A percentile compares a stretch with the other conserved stretches of the same genome.
phyloP scores from a whole-genome alignment of 1,284 basidiomycete genomes.

The Pseudozyma hubeiensis region DNA sequence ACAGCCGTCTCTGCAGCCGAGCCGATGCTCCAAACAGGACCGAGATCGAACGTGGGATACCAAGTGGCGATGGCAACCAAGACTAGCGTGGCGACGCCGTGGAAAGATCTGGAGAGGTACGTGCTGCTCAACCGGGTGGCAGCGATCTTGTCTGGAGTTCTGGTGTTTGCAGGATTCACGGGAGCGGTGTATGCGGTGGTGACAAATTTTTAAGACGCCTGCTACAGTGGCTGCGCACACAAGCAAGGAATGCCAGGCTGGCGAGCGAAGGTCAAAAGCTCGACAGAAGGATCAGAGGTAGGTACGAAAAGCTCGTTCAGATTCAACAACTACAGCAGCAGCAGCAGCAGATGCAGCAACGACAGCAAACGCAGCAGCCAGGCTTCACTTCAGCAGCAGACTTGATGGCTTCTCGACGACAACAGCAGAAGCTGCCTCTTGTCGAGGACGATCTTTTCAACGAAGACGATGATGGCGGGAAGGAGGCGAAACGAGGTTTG shows the following conservation, averaged over 20 bases:
- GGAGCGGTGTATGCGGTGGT: constrained; percentile 51
- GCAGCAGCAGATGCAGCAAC: constrained; percentile 14
- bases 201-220: constrained; percentile 61
- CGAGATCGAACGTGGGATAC: constrained; percentile 1
- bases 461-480: background rate
- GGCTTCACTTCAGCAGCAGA: constrained; percentile 3
- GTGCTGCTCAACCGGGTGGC: constrained; percentile 57
- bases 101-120: constrained; percentile 48
- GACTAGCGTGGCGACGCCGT: constrained; percentile 8
- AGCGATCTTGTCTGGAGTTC: constrained; percentile 42
- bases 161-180: constrained; percentile 53
- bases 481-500: constrained; percentile 8
- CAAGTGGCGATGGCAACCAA: constrained; percentile 19
- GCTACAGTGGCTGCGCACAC: constrained; percentile 41
- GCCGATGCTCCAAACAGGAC: background rate
- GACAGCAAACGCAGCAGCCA: background rate
- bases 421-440: background rate
- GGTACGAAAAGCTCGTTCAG: constrained; percentile 37
- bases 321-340: constrained; percentile 29
- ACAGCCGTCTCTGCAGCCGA: constrained; percentile 9
- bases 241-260: constrained; percentile 6
- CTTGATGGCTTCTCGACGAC: background rate
- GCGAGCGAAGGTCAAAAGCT: constrained; percentile 6
- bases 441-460: background rate
- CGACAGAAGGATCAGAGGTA: constrained; percentile 25